phyloP scores from a whole-genome alignment of 768 basidiomycete genomes.

The Cystobasidium onofrii region DNA sequence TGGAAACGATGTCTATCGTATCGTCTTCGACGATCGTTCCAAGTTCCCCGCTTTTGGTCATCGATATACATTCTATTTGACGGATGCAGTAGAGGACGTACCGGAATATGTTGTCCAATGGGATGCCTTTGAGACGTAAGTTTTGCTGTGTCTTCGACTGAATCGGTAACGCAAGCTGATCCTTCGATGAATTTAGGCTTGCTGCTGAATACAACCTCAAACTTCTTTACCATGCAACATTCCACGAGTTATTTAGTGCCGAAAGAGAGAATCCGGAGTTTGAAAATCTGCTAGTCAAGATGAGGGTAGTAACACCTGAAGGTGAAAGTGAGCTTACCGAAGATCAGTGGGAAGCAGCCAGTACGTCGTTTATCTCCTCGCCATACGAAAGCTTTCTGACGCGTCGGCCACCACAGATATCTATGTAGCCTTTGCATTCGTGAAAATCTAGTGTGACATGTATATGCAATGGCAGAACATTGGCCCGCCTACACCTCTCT shows the following conservation, averaged over 20 bases:
- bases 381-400: neutral
- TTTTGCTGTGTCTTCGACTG: conserved; percentile 43
- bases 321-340: conserved; percentile 88
- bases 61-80: conserved; percentile 84
- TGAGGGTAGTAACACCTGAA: conserved; percentile 80
- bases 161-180: conserved; percentile 21
- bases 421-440: conserved; percentile 77
- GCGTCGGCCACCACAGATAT: conserved; percentile 55
- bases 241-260: conserved; percentile 78
- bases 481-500: too few species aligned
- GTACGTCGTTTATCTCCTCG: conserved; percentile 53
- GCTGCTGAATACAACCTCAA: conserved; percentile 71
- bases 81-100: conserved; percentile 92
- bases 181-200: conserved; percentile 56
- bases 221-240: conserved; percentile 72
- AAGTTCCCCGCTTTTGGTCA: conserved; percentile 64
- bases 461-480: neutral
- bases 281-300: conserved; percentile 68
- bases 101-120: conserved; percentile 96
- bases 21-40: conserved; percentile 55
- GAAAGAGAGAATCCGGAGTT: conserved; percentile 73
- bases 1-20: conserved; percentile 81
- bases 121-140: conserved; percentile 71
- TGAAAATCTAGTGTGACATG: neutral
- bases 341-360: conserved; percentile 97